These are phyloP conservation scores for Epichloe sp. DNA, from an alignment of 2,329 filamentous ascomycete genomes.

Conservation along the genomic window DNA sequence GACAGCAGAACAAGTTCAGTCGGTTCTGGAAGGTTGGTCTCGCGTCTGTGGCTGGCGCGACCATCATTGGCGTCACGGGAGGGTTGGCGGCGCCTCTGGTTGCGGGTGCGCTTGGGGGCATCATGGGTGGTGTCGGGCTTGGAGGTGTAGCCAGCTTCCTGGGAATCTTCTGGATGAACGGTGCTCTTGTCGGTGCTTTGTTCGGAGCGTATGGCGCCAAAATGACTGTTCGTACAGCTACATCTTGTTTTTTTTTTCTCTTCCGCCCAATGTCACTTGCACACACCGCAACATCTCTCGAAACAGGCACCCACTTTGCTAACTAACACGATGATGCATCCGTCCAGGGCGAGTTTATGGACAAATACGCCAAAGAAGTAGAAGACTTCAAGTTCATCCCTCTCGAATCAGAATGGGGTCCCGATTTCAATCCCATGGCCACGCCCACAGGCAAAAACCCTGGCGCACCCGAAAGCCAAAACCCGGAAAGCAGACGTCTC, in stretches of 20 bases:
- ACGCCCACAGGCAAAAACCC: neutral
- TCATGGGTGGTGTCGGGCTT: constrained; percentile 75
- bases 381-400: constrained; percentile 73
- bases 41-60: constrained; percentile 77
- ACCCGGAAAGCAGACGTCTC: constrained; percentile 36
- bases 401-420: constrained; percentile 37
- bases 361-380: constrained; percentile 75
- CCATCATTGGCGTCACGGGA: constrained; percentile 81
- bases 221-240: constrained; percentile 35
- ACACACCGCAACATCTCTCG: neutral
- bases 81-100: constrained; percentile 82
- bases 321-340: neutral
- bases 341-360: constrained; percentile 61
- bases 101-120: constrained; percentile 69
- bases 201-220: constrained; percentile 84
- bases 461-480: neutral
- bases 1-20: constrained; percentile 54
- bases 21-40: constrained; percentile 85
- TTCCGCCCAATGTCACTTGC: too few species aligned
- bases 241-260: neutral
- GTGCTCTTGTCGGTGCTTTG: constrained; percentile 70
- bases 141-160: constrained; percentile 78
- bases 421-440: constrained; percentile 3
- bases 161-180: constrained; percentile 74
- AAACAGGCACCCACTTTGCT: neutral